Evolutionary conservation across 768 basidiomycete genomes (phyloP), one percentile per base, ranked within the genome.

Genomic region (Candolleomyces eurysporus): DNA sequence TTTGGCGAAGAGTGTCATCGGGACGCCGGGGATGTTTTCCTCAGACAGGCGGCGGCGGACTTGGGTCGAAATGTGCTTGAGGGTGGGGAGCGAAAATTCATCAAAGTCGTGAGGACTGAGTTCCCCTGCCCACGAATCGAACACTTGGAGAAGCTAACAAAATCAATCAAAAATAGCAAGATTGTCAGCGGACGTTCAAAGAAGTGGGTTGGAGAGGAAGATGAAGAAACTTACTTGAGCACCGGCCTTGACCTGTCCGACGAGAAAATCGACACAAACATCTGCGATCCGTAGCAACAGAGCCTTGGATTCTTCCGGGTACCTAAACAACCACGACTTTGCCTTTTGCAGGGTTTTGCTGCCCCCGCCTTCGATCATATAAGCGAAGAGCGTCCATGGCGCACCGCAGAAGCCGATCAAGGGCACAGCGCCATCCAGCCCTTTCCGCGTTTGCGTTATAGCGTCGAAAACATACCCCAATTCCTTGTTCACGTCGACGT

Each of bases 281-380:
- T 89, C 84, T n/a, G 96, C 92, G 63, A 98, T 91, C 61, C 85
- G 83, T 67, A 79, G 70, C 30, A 99, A 76, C 26, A 99, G 80
- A 16, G 81, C 83, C 68, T 90, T 88, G 50, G 92, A 91, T 74
- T 90, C 89, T 63, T 89, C 84, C 1, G 96, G 95, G 70, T 94
- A 85, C 69, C 88, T 90, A 81, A 93, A 98, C 6, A 98, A 72
- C 96, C 97, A 99, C 0, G 90, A 87, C 77, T 99, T 99, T 40
- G 87, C 85, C 74, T 96, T 95, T 63, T 92, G 89, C 66, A 92
- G 85, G 14, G 91, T 92, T 76, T 94, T 95, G 73, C 86, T 92
- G 9, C 91, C 91, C 5, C 96, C 96, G 8, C 97, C 97, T 73
- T 98, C 97, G 68, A 97, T 84, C 97, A 99, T 99, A 73, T 98